Evolutionary conservation across 371 early-diverging fungal species (phyloP).

Genomic region (Mortierella polycephala): DNA sequence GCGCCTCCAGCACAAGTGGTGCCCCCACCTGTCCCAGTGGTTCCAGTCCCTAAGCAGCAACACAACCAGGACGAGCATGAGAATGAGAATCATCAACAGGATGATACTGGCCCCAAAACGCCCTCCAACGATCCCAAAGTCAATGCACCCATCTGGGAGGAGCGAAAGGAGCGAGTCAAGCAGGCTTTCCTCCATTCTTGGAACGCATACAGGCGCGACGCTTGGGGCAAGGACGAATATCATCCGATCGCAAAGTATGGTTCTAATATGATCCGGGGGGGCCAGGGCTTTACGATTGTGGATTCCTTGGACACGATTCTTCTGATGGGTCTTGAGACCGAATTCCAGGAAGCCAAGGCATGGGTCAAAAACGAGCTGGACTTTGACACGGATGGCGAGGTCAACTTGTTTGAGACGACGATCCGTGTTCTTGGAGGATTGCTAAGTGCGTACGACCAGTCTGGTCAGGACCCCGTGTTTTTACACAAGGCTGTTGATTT

Average conservation of each 20-base stretch:
- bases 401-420: conserved; percentile 93
- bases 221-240: conserved; percentile 89
- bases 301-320: conserved; percentile 89
- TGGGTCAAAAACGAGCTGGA: conserved; percentile 70
- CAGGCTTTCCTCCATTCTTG: conserved; percentile 77
- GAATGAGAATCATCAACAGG: neutral
- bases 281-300: conserved; percentile 82
- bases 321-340: conserved; percentile 81
- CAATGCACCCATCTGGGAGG: conserved; percentile 44
- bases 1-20: neutral
- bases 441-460: conserved; percentile 82
- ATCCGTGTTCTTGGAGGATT: conserved; percentile 94
- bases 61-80: conserved; percentile 15
- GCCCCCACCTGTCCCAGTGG: conserved; percentile 4
- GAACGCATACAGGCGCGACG: conserved; percentile 81
- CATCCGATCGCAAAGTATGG: conserved; percentile 70
- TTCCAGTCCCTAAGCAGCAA: conserved; percentile 7
- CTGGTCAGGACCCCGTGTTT: conserved; percentile 70
- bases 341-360: conserved; percentile 74
- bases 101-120: neutral
- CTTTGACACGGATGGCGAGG: conserved; percentile 77
- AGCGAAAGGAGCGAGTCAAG: conserved; percentile 62
- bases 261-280: conserved; percentile 58
- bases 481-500: conserved; percentile 82
- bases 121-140: neutral